Evolutionary conservation across 2,329 filamentous ascomycete genomes (phyloP).

Genomic region (Fusarium sp.): DNA sequence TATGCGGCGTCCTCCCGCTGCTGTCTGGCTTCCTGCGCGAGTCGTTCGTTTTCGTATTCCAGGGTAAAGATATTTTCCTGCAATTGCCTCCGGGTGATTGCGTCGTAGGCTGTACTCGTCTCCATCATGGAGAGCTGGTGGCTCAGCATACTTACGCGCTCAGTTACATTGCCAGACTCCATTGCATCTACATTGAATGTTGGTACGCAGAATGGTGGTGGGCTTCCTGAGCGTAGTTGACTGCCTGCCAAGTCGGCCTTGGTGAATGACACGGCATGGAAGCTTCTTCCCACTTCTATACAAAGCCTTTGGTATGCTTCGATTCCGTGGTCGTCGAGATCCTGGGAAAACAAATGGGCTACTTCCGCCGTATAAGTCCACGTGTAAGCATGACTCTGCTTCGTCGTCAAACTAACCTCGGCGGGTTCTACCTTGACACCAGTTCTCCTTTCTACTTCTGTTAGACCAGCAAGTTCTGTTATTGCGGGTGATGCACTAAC

Average conservation of each 20-base stretch:
- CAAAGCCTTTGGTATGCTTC: neutral
- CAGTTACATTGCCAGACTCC: neutral
- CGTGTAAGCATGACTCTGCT: neutral
- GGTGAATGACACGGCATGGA: neutral
- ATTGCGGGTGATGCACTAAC: neutral
- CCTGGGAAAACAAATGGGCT: neutral
- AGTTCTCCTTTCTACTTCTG: neutral
- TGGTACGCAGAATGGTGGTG: neutral
- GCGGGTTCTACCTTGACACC: neutral
- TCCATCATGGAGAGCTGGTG: neutral
- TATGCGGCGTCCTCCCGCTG: neutral
- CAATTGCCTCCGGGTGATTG: neutral
- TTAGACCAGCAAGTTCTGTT: neutral
- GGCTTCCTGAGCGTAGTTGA: neutral
- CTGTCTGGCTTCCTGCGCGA: neutral
- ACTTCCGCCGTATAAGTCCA: neutral
- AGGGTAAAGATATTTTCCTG: neutral
- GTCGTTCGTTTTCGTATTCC: neutral
- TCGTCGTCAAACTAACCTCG: neutral
- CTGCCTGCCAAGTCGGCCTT: neutral
- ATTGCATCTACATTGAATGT: neutral
- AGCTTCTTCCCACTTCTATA: neutral
- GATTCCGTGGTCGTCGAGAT: neutral
- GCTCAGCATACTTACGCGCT: neutral
- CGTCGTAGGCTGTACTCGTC: neutral